Evolutionary conservation across 2,329 filamentous ascomycete genomes (phyloP).

Genomic region (Clonostachys rhizophaga): DNA sequence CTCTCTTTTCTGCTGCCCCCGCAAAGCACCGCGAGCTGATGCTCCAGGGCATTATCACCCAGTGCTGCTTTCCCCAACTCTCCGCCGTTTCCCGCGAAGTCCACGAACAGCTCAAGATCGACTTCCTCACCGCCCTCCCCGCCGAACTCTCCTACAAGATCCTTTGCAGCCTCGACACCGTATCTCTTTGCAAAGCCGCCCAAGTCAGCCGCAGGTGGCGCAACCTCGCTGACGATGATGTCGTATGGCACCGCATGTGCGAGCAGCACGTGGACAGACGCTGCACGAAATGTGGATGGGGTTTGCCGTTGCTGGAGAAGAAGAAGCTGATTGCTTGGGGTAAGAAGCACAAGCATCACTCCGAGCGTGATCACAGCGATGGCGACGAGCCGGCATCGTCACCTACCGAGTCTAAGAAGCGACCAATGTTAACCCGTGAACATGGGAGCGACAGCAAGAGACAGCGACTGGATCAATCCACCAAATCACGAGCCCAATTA

Average conservation of each 20-base stretch:
- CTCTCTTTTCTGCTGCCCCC: conserved; percentile 91
- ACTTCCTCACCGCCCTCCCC: conserved; percentile 86
- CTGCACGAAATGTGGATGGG: conserved; percentile 94
- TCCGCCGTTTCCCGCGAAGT: conserved; percentile 89
- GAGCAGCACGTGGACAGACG: conserved; percentile 94
- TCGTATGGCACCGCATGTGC: conserved; percentile 97
- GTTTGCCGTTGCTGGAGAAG: conserved; percentile 81
- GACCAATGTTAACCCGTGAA: background rate
- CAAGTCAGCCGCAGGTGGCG: conserved; percentile 91
- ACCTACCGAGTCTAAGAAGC: background rate
- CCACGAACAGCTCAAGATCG: conserved; percentile 93
- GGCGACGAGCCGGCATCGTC: background rate
- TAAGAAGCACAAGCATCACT: conserved; percentile 49
- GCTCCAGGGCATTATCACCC: conserved; percentile 91
- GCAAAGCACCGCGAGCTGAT: conserved; percentile 93
- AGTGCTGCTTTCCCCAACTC: conserved; percentile 96
- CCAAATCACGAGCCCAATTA: conserved; percentile 22
- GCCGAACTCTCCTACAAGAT: conserved; percentile 92
- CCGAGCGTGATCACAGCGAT: conserved; percentile 1
- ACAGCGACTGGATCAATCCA: conserved; percentile 14
- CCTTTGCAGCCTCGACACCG: conserved; percentile 86
- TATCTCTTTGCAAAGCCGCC: conserved; percentile 90
- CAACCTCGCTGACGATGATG: conserved; percentile 88
- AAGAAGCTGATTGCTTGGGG: conserved; percentile 85
- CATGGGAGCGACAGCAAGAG: conserved; percentile 24